phyloP scores from a whole-genome alignment of 495 filamentous ascomycete genomes.

The Pseudoneurospora amorphoporcata region DNA sequence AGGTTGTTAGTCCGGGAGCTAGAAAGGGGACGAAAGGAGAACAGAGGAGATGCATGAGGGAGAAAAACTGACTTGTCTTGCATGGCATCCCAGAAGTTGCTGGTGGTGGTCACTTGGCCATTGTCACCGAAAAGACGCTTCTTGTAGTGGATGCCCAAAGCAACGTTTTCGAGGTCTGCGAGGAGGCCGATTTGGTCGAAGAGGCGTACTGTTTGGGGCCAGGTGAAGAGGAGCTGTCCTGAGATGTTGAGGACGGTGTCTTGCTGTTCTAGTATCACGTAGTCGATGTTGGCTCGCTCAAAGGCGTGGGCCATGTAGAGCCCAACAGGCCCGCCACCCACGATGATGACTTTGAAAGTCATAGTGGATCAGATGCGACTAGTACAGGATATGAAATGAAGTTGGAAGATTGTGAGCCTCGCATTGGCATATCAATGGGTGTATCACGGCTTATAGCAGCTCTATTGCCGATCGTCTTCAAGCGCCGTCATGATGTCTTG shows the following conservation, averaged over 20 bases:
- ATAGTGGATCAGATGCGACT: background rate
- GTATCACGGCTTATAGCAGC: background rate
- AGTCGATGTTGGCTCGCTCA: conserved; percentile 32
- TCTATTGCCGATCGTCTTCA: background rate
- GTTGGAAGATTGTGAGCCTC: background rate
- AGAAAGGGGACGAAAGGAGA: no score
- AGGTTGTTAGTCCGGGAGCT: background rate
- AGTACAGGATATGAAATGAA: background rate
- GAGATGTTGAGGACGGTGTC: conserved; percentile 24
- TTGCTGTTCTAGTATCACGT: conserved; percentile 35
- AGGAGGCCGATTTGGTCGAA: conserved; percentile 39
- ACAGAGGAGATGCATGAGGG: no score
- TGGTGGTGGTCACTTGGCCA: background rate
- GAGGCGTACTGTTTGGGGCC: conserved; percentile 28
- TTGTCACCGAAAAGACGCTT: conserved; percentile 8
- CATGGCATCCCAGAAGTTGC: conserved; percentile 1
- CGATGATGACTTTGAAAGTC: conserved; percentile 40
- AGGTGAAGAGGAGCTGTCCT: conserved; percentile 29
- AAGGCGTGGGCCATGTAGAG: conserved; percentile 39
- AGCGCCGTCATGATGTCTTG: background rate
- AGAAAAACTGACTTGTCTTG: conserved; percentile 2
- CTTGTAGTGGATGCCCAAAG: conserved; percentile 57
- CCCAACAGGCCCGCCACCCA: conserved; percentile 41
- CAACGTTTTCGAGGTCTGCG: conserved; percentile 31
- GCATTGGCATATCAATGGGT: background rate